A percentile compares a stretch with the other conserved stretches of the same genome.
Conservation (phyloP, 441 rosid species). For the Erodium trifolium region DNA sequence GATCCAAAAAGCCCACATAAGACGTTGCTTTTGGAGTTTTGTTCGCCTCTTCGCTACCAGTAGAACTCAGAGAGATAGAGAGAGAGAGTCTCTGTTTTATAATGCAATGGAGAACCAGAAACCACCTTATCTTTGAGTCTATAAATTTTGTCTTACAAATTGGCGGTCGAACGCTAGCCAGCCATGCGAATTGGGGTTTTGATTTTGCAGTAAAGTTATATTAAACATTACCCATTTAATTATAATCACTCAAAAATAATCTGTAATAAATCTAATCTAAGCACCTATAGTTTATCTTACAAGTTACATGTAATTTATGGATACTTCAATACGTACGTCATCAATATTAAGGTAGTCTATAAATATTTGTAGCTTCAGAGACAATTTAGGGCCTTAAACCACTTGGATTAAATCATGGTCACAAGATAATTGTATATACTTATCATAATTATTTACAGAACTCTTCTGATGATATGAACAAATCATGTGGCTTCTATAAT, state of each 20-base stretch:
- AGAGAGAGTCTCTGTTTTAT: not conserved
- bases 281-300: too few relatives aligned
- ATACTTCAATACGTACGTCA: too few relatives aligned
- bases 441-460: too few relatives aligned
- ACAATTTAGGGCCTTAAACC: too few relatives aligned
- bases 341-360: too few relatives aligned
- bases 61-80: not conserved
- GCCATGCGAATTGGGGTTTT: not conserved
- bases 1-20: conserved; percentile 41
- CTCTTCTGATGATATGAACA: too few relatives aligned
- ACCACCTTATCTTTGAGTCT: not conserved
- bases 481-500: too few relatives aligned
- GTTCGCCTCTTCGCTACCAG: not conserved
- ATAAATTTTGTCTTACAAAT: not conserved
- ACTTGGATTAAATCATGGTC: too few relatives aligned
- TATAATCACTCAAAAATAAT: not conserved
- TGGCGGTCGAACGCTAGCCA: not conserved
- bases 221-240: not conserved
- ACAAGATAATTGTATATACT: too few relatives aligned
- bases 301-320: too few relatives aligned
- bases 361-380: too few relatives aligned
- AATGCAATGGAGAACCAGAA: not conserved
- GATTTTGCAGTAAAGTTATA: not conserved
- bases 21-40: conserved; percentile 6
- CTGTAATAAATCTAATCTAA: too few relatives aligned